Evolutionary conservation across 352 stramenopile genomes (phyloP).

Genomic region (Vaucheria bursata): DNA sequence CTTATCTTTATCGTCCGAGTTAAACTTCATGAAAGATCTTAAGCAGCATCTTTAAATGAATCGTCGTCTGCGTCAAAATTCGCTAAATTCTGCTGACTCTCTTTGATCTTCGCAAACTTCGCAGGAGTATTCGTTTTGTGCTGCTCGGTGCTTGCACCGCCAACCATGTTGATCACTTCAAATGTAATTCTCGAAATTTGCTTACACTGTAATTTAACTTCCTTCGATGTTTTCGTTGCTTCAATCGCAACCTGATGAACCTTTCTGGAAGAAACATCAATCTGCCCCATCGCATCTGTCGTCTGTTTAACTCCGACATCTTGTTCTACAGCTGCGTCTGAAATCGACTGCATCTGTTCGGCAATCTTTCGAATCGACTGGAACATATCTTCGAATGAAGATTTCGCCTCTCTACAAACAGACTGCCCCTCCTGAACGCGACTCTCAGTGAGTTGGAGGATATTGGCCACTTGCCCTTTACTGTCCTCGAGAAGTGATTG

Average conservation of each 20-base stretch:
- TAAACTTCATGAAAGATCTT: neutral
- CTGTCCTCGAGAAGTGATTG: constrained; percentile 1
- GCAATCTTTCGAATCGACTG: neutral
- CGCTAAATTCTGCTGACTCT: too few species aligned
- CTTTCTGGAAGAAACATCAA: neutral
- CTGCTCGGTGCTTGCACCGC: too few species aligned
- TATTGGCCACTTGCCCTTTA: neutral
- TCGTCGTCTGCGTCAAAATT: too few species aligned
- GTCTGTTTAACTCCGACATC: neutral
- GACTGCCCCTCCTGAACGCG: neutral
- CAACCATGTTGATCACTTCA: neutral
- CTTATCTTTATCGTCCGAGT: neutral
- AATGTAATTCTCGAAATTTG: neutral
- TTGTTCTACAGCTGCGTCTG: neutral
- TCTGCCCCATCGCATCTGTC: neutral
- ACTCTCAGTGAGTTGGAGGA: neutral
- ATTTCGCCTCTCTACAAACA: neutral
- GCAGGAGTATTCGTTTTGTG: too few species aligned
- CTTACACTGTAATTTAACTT: neutral
- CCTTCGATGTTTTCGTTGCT: neutral
- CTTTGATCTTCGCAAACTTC: too few species aligned
- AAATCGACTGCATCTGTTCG: neutral
- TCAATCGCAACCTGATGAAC: neutral
- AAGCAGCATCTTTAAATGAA: too few species aligned
- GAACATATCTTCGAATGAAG: neutral